A percentile compares a stretch with the other conserved stretches of the same genome.
Conservation (phyloP, 352 stramenopile species). For the Globisporangium mamillatum region DNA sequence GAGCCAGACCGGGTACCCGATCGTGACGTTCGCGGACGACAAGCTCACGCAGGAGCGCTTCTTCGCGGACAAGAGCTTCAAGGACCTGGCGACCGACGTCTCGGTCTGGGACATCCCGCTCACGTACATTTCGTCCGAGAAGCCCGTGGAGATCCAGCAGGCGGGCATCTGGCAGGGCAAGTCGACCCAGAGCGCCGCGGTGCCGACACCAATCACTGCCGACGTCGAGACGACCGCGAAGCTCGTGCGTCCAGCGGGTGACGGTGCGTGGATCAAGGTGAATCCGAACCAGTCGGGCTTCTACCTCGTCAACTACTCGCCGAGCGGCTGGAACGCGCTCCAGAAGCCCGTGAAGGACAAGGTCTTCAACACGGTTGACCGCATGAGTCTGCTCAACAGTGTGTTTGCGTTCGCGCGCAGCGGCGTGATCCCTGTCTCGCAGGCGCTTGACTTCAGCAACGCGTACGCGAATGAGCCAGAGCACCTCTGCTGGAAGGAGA, state of each 20-base stretch:
- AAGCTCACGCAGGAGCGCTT: slow-evolving; percentile 92
- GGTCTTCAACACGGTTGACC: slow-evolving; percentile 78
- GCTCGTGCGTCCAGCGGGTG: slow-evolving; percentile 14
- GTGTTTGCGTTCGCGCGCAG: slow-evolving; percentile 89
- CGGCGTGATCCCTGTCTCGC: slow-evolving; percentile 46
- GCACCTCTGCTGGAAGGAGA: slow-evolving; percentile 77
- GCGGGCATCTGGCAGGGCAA: slow-evolving; percentile 58
- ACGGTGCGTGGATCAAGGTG: slow-evolving; percentile 91
- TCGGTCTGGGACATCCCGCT: slow-evolving; percentile 86
- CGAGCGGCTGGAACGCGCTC: slow-evolving; percentile 83
- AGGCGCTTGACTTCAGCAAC: slow-evolving; percentile 64
- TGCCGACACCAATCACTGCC: slow-evolving; percentile 6
- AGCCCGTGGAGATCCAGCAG: slow-evolving; percentile 43
- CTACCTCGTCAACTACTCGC: slow-evolving; percentile 93
- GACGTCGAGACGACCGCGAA: slow-evolving; percentile 14
- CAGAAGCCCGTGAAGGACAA: slow-evolving; percentile 54
- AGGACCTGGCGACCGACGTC: slow-evolving; percentile 42
- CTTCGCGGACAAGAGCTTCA: slow-evolving; percentile 85
- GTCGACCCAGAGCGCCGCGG: slow-evolving; percentile 3
- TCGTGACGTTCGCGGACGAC: slow-evolving; percentile 77
- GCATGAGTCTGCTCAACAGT: slow-evolving; percentile 92
- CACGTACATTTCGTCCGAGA: slow-evolving; percentile 52
- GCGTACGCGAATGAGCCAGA: slow-evolving; percentile 63
- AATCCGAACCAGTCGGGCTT: slow-evolving; percentile 95
- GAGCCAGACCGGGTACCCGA: slow-evolving; percentile 92